Evolutionary conservation across 139 green algal genomes (phyloP).

Genomic region (Chlamydomonas incerta): DNA sequence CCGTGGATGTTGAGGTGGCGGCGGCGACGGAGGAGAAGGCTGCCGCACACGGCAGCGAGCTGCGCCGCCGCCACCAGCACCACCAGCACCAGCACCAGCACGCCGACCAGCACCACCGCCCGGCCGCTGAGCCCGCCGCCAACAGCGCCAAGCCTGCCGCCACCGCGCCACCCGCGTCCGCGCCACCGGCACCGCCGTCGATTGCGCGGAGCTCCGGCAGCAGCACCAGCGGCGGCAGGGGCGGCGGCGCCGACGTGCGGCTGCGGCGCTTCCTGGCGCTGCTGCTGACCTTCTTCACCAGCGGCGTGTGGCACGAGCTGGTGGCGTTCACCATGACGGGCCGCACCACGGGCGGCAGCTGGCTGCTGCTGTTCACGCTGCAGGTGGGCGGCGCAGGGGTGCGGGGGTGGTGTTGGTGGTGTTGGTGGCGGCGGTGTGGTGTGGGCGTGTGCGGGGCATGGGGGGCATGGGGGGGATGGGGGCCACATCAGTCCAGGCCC

Average conservation of each 20-base stretch:
- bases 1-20: no score
- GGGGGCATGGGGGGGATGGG: no score
- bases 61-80: neutral
- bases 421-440: no score
- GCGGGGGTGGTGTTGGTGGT: no score
- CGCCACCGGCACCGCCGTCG: no score
- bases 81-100: neutral
- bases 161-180: neutral
- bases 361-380: constrained; percentile 35
- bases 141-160: neutral
- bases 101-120: neutral
- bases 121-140: neutral
- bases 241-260: no score
- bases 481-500: no score
- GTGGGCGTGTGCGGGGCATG: no score
- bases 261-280: constrained; percentile 18
- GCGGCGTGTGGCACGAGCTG: constrained; percentile 64
- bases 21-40: no score
- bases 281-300: constrained; percentile 39
- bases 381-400: neutral
- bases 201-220: neutral
- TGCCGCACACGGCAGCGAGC: neutral
- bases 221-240: neutral
- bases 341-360: neutral
- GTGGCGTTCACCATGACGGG: constrained; percentile 39